Conservation (phyloP, 2,329 filamentous ascomycete genomes). For the Celoporthe dispersa region DNA sequence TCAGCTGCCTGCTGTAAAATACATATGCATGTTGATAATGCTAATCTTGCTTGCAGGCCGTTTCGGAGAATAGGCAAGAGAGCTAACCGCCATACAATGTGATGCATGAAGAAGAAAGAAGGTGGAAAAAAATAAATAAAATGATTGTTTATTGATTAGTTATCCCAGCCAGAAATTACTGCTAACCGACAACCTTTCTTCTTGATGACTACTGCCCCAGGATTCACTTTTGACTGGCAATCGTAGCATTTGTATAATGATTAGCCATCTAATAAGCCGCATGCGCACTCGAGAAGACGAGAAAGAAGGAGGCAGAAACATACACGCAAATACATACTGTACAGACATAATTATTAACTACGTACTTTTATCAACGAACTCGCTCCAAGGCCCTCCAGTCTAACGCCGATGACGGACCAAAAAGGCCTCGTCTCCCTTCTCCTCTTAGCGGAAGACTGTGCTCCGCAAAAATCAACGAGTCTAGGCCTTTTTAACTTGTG, state of each 20-base stretch:
- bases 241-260: too few species aligned
- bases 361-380: too few species aligned
- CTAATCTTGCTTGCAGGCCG: neutral
- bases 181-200: too few species aligned
- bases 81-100: too few species aligned
- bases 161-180: neutral
- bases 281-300: neutral
- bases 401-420: slow-evolving; percentile 12
- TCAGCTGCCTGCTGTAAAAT: too few species aligned
- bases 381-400: neutral
- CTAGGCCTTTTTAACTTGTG: neutral
- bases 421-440: neutral
- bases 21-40: neutral
- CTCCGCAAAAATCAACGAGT: slow-evolving; percentile 2
- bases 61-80: neutral
- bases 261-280: too few species aligned
- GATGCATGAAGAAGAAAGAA: neutral
- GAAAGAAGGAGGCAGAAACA: neutral
- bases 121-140: neutral
- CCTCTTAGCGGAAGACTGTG: neutral
- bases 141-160: neutral
- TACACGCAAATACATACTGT: neutral
- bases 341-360: too few species aligned
- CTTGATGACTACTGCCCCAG: too few species aligned
- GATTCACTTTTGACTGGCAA: too few species aligned